Base-by-base conservation (phyloP, 2,329 filamentous ascomycete genomes). In the Diplocarpon rosae region DNA sequence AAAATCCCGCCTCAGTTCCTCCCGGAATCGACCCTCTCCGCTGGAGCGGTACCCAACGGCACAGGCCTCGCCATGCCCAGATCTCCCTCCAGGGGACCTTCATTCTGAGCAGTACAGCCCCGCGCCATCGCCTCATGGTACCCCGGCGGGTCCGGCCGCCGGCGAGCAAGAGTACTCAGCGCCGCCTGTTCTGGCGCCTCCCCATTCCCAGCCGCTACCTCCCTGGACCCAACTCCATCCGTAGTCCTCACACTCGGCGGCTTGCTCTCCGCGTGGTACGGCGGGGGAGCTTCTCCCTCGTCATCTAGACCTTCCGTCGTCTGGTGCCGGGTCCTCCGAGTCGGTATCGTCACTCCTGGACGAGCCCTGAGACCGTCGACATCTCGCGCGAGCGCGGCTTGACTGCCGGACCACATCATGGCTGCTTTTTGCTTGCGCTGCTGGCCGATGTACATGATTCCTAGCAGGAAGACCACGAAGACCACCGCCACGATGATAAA, bases 261-360 rank as follows among this genome's bases (percentile, higher is more conserved):
- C 35, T 61, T 61, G 3, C 34, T 38, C 2, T 47, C 54, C 10
- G 51, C 50, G 5, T 46, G 66, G 58, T 83, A 83, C 0, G 78
- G 76, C 38, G 79, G 79, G 39, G 79, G 79, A 9, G 78, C 75
- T 59, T 82, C 76, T 24, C 78, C 79, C 35, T 70, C 61, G 63
- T 81, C 78, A 56, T 83, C 71, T 45, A 82, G 60, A 0, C 79
- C 79, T 51, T 83, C 78, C 11, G 32, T 39, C 32, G 27, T 41
- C 43, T 36, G 8, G n/a, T 31, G 27, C 6, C 37, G 43, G 34
- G 37, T 45, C 34, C 47, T 46, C 6, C 47, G 31, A 28, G 34
- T 28, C 2, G 29, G 43, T 28, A 50, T 43, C 27, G 46, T 47
- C 31, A 51, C 49, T 10, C 51, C 52, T 34, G 51, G 51, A 10